Percentiles rank a stretch among this genome's conserved stretches.
phyloP scores from a whole-genome alignment of 345 rosid genomes.

The Moricandia moricandioides region DNA sequence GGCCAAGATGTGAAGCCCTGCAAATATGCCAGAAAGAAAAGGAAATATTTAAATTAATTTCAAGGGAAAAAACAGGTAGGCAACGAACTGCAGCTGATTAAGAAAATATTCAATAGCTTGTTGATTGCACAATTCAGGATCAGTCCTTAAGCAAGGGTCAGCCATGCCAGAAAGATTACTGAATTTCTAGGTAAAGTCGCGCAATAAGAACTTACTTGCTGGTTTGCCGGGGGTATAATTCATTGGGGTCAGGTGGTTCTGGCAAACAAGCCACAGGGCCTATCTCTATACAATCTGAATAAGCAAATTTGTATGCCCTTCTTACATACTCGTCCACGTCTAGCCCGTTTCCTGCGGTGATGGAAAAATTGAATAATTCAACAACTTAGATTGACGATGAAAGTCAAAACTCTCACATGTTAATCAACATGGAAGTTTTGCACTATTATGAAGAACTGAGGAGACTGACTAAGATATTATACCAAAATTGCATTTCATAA shows the following conservation, averaged over 20 bases:
- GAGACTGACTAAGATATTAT: constrained; percentile 19
- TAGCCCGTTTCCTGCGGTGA: constrained; percentile 81
- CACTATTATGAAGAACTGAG: background rate
- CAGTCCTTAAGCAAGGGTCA: constrained; percentile 15
- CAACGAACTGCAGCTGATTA: constrained; percentile 10
- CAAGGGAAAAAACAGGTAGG: background rate
- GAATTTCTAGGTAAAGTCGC: constrained; percentile 2
- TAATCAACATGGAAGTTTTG: background rate
- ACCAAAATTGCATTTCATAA: constrained; percentile 13
- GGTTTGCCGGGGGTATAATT: constrained; percentile 92
- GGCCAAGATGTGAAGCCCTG: constrained; percentile 96
- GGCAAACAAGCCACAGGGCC: constrained; percentile 90
- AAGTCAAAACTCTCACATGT: background rate
- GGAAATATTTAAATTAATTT: constrained; percentile 1
- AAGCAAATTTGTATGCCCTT: constrained; percentile 95
- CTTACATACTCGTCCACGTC: constrained; percentile 99
- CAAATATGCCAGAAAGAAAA: constrained; percentile 19
- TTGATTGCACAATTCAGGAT: constrained; percentile 11
- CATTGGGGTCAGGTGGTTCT: constrained; percentile 94
- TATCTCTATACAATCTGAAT: constrained; percentile 93
- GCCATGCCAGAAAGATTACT: constrained; percentile 5
- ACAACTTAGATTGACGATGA: background rate
- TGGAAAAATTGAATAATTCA: constrained; percentile 13
- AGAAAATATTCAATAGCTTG: background rate
- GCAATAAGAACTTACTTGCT: constrained; percentile 55